Evolutionary conservation across 108 stramenopile species (phyloP).

Genomic region (Fragilaria radians): DNA sequence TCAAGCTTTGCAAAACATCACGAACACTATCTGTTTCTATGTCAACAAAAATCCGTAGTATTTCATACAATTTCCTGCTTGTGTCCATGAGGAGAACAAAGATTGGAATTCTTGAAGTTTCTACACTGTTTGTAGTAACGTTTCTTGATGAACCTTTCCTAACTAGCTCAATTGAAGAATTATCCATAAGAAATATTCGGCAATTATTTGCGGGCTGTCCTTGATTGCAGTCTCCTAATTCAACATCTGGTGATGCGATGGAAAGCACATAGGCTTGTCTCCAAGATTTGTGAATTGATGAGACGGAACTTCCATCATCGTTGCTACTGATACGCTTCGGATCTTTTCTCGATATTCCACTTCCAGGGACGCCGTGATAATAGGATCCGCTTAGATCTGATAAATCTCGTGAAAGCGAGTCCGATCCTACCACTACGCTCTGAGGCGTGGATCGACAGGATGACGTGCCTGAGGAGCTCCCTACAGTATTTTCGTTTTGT

Average conservation of each 20-base stretch:
- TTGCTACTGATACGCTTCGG: slow-evolving; percentile 15
- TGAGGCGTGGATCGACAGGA: slow-evolving; percentile 12
- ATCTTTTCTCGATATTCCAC: background rate
- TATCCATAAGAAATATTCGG: slow-evolving; percentile 3
- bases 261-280: slow-evolving; percentile 29
- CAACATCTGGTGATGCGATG: background rate
- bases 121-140: slow-evolving; percentile 2
- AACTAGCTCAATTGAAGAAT: slow-evolving; percentile 14
- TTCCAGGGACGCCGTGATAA: slow-evolving; percentile 6
- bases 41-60: slow-evolving; percentile 47
- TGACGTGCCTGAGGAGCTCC: background rate
- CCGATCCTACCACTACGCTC: slow-evolving; percentile 16
- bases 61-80: slow-evolving; percentile 22
- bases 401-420: slow-evolving; percentile 24
- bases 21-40: slow-evolving; percentile 25
- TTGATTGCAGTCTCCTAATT: background rate
- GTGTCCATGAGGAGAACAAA: slow-evolving; percentile 40
- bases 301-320: slow-evolving; percentile 1
- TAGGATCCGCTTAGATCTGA: slow-evolving; percentile 44
- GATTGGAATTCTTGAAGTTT: slow-evolving; percentile 17
- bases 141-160: slow-evolving; percentile 3
- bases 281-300: slow-evolving; percentile 17
- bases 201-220: background rate
- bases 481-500: no score
- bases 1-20: slow-evolving; percentile 33